phyloP scores from a whole-genome alignment of 768 basidiomycete genomes.

The Mycena albidolilacea region DNA sequence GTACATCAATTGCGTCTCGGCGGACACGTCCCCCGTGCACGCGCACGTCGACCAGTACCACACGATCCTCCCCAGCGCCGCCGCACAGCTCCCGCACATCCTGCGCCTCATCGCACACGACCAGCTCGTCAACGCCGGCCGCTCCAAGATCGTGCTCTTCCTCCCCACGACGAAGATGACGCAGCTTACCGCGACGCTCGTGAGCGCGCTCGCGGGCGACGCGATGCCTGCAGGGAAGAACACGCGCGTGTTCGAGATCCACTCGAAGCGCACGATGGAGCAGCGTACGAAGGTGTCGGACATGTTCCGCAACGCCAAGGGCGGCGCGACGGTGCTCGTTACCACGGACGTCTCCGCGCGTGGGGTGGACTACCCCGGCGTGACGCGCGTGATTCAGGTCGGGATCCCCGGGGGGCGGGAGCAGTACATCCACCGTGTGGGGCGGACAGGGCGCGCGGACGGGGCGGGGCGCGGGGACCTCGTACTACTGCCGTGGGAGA shows the following conservation, averaged over 20 bases:
- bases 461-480: slow-evolving; percentile 81
- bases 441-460: slow-evolving; percentile 84
- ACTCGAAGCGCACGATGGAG: slow-evolving; percentile 80
- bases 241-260: slow-evolving; percentile 83
- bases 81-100: slow-evolving; percentile 84
- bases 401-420: slow-evolving; percentile 81
- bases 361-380: slow-evolving; percentile 90
- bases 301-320: slow-evolving; percentile 69
- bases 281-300: slow-evolving; percentile 70
- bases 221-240: slow-evolving; percentile 65
- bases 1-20: slow-evolving; percentile 82
- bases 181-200: slow-evolving; percentile 76
- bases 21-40: slow-evolving; percentile 75
- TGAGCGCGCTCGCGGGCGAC: slow-evolving; percentile 63
- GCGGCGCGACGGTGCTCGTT: slow-evolving; percentile 75
- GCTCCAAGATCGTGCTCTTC: slow-evolving; percentile 88
- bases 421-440: slow-evolving; percentile 89
- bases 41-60: slow-evolving; percentile 86
- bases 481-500: slow-evolving; percentile 85
- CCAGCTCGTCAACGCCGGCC: slow-evolving; percentile 77
- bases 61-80: slow-evolving; percentile 77
- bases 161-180: slow-evolving; percentile 89
- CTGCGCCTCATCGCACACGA: slow-evolving; percentile 89
- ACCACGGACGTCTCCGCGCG: slow-evolving; percentile 92
- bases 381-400: slow-evolving; percentile 92